Conservation (phyloP, 768 basidiomycete species). For the Neoboletus subvelutipes region DNA sequence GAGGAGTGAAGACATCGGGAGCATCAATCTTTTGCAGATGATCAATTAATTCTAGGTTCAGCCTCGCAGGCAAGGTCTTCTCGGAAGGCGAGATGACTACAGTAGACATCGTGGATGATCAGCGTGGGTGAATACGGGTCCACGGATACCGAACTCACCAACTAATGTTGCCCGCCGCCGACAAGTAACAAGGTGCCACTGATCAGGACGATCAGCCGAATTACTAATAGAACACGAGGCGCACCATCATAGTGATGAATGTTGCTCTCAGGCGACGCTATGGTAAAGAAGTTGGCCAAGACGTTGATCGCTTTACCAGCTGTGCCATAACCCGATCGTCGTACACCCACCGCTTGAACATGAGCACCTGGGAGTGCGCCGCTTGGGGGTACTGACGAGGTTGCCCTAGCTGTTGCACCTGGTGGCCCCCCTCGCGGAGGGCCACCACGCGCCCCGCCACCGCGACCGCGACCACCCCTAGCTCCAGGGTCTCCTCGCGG, state of each 20-base stretch:
- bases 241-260: conserved; percentile 82
- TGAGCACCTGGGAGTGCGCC: conserved; percentile 35
- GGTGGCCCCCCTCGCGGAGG: conserved; percentile 31
- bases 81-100: conserved; percentile 67
- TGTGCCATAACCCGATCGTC: conserved; percentile 61
- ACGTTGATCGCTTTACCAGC: conserved; percentile 48
- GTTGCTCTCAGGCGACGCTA: conserved; percentile 56
- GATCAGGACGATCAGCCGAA: conserved; percentile 24
- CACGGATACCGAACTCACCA: conserved; percentile 11
- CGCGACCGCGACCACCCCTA: conserved; percentile 27
- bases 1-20: conserved; percentile 69
- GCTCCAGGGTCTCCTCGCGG: conserved; percentile 31
- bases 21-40: conserved; percentile 57
- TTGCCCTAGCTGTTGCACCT: conserved; percentile 14
- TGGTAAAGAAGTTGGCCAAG: conserved; percentile 61
- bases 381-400: conserved; percentile 32
- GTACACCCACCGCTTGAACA: conserved; percentile 62
- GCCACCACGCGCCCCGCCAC: conserved; percentile 30
- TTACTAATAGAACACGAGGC: conserved; percentile 34
- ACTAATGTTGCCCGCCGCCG: conserved; percentile 15
- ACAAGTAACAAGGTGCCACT: not conserved
- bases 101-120: conserved; percentile 12
- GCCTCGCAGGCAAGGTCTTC: conserved; percentile 60
- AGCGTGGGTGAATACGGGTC: not conserved
- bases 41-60: conserved; percentile 71